Evolutionary conservation across 2,329 filamentous ascomycete species (phyloP).

Genomic region (Xylariomycetidae sp.): DNA sequence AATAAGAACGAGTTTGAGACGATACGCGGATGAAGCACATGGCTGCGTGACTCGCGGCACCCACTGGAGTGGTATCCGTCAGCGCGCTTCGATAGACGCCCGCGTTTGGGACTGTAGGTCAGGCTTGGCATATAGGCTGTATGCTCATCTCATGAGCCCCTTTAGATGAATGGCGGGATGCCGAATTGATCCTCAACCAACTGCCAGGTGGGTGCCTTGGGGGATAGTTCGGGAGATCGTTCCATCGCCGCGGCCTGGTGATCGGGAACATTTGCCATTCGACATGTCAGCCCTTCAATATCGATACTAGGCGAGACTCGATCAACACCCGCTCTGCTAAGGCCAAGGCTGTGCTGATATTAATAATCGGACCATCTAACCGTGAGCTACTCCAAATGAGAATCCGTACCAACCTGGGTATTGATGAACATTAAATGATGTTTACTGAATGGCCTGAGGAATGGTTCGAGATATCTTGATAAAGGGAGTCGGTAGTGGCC

Average conservation of each 20-base stretch:
- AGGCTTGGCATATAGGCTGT: slow-evolving; percentile 21
- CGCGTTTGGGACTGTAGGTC: slow-evolving; percentile 13
- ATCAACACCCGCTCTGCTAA: slow-evolving; percentile 12
- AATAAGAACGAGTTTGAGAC: too few species aligned
- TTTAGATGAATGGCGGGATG: too few species aligned
- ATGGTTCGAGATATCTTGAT: too few species aligned
- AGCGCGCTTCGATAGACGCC: slow-evolving; percentile 19
- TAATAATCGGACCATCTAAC: slow-evolving; percentile 23
- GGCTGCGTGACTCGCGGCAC: too few species aligned
- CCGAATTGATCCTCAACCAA: too few species aligned
- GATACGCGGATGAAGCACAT: too few species aligned
- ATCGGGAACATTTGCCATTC: slow-evolving; percentile 3
- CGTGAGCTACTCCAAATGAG: slow-evolving; percentile 12
- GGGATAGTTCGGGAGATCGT: slow-evolving; percentile 14
- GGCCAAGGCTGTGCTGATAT: slow-evolving; percentile 18
- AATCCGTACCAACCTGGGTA: slow-evolving; percentile 19
- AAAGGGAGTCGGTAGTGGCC: too few species aligned
- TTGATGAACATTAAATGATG: slow-evolving; percentile 11
- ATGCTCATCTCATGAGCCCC: too few species aligned
- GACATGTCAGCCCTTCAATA: slow-evolving; percentile 9
- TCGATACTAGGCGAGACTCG: slow-evolving; percentile 10
- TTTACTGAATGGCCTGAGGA: slow-evolving; percentile 13
- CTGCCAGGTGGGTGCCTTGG: too few species aligned
- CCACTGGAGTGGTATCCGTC: slow-evolving; percentile 11
- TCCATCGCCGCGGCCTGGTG: slow-evolving; percentile 11